Conservation (phyloP, 176 grass and related monocot species). For the Thinopyrum elongatum region DNA sequence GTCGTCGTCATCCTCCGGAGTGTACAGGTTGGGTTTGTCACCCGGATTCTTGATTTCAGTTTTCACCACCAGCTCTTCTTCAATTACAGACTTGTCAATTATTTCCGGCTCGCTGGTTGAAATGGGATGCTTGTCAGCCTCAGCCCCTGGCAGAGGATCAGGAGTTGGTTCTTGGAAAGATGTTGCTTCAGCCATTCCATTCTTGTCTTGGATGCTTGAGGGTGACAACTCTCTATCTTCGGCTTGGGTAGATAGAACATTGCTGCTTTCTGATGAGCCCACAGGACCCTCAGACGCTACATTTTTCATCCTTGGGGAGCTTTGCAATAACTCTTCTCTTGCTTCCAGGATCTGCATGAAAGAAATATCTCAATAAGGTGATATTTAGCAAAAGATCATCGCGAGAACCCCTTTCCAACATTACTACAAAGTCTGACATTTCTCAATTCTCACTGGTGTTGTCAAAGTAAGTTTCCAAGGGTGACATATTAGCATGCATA, state of each 20-base stretch:
- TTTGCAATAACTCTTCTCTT: constrained; percentile 53
- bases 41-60: constrained; percentile 28
- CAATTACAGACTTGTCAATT: constrained; percentile 63
- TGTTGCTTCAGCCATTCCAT: constrained; percentile 11
- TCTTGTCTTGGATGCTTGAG: constrained; percentile 17
- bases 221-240: constrained; percentile 24
- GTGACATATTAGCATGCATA: not conserved
- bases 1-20: constrained; percentile 20
- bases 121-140: constrained; percentile 55
- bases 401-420: not conserved
- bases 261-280: constrained; percentile 29
- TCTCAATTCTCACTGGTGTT: not conserved
- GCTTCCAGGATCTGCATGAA: constrained; percentile 52
- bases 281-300: constrained; percentile 1
- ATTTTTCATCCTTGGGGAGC: constrained; percentile 29
- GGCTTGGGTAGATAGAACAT: constrained; percentile 21
- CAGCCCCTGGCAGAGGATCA: constrained; percentile 15
- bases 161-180: constrained; percentile 28
- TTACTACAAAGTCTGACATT: not conserved
- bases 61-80: constrained; percentile 57
- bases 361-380: not conserved
- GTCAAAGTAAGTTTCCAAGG: not conserved
- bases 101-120: constrained; percentile 46
- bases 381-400: not conserved
- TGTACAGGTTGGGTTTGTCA: constrained; percentile 12